phyloP scores from a whole-genome alignment of 148 eudicot genomes.

The Heliosperma pusillum region DNA sequence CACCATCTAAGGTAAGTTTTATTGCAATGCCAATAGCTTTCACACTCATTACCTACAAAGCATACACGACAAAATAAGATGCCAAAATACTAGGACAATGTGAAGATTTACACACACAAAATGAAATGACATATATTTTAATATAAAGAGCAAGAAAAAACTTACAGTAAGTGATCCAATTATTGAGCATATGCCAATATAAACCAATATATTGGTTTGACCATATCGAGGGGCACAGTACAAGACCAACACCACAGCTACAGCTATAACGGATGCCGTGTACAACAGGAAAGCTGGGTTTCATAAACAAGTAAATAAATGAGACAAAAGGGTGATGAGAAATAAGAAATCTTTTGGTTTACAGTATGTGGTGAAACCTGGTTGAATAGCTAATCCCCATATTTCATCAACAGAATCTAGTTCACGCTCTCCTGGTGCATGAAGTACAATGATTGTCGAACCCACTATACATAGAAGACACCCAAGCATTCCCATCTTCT shows the following conservation, averaged over 20 bases:
- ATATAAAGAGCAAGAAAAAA: conserved; percentile 5
- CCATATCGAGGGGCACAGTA: conserved; percentile 90
- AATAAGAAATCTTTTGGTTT: not conserved
- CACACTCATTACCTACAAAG: conserved; percentile 88
- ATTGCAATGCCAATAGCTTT: conserved; percentile 96
- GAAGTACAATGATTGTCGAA: conserved; percentile 72
- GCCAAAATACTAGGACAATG: not conserved
- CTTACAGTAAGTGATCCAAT: conserved; percentile 91
- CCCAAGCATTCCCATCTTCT: conserved; percentile 76
- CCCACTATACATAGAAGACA: conserved; percentile 86
- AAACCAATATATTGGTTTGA: conserved; percentile 82
- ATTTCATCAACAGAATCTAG: conserved; percentile 74
- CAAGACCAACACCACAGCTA: conserved; percentile 72
- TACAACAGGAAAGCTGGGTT: conserved; percentile 76
- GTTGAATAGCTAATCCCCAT: conserved; percentile 80
- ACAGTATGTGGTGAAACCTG: conserved; percentile 44
- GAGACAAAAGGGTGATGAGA: not conserved
- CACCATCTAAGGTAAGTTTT: conserved; percentile 83
- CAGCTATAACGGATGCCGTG: conserved; percentile 66
- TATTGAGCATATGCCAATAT: conserved; percentile 82
- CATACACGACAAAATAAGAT: conserved; percentile 12
- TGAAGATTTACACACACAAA: not conserved
- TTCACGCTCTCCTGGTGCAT: conserved; percentile 80
- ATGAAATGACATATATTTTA: not conserved
- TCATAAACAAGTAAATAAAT: conserved; percentile 24